These are phyloP conservation scores for Myriosclerotinia scirpicola DNA, from an alignment of 2,329 filamentous ascomycete species.

Conservation along the genomic window DNA sequence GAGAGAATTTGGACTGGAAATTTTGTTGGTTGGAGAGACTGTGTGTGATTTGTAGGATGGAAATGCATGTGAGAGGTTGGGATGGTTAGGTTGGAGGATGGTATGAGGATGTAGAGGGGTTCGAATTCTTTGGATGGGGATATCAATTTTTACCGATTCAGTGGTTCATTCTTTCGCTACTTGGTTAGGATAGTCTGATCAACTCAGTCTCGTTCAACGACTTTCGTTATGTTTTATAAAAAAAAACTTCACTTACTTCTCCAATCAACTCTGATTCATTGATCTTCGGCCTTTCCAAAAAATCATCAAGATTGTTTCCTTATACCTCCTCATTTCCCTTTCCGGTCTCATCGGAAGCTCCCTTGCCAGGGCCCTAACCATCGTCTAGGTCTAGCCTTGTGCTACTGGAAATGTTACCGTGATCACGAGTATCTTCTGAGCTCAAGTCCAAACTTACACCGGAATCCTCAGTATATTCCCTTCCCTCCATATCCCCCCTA, in stretches of 20 bases:
- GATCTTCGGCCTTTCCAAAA: not conserved
- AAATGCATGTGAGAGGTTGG: no score
- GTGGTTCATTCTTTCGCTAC: not conserved
- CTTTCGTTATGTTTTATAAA: not conserved
- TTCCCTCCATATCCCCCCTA: no score
- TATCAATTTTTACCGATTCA: not conserved
- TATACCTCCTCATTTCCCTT: not conserved
- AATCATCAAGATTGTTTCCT: not conserved
- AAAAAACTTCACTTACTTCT: no score
- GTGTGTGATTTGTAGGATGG: no score
- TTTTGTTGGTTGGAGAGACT: no score
- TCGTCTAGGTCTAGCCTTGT: not conserved
- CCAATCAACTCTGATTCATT: not conserved
- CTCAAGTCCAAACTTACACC: not conserved
- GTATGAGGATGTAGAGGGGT: no score
- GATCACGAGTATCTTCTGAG: not conserved
- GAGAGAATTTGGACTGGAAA: no score
- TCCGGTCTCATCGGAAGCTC: not conserved
- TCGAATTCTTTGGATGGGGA: not conserved
- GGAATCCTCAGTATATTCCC: not conserved
- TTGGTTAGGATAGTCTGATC: not conserved
- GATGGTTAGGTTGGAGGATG: no score
- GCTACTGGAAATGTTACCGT: not conserved
- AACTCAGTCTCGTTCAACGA: not conserved
- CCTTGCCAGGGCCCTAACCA: not conserved